Base-by-base conservation (phyloP, 305 asterid genomes). In the Fraxinus paxiana region DNA sequence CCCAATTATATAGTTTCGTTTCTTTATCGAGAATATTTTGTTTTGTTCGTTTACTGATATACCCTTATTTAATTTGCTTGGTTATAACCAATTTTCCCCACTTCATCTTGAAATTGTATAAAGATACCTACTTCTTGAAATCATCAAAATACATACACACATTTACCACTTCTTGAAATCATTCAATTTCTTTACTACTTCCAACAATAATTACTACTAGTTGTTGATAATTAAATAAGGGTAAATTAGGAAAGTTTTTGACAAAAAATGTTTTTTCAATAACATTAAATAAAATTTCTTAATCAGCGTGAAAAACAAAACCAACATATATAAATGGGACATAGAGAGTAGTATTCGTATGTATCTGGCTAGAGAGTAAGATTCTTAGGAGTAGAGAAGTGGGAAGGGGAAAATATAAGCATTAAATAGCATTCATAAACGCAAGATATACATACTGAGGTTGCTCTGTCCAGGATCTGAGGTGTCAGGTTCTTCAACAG, bases 391-490 rank as follows among this genome's bases (percentile, higher is more conserved):
- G 46, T 72, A 75, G 70, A 70, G 59, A 79, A 73, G 41, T 7
- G 46, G 65, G 73, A 82, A 67, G 56, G 78, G 43, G 82, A 26
- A 33, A 80, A 74, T 22, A 65, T 67, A 80, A 78, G 59, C 38
- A 79, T 34, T 22, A 31, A 46, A 73, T 18, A 67, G 73, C 8
- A 22, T 59, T 71, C 71, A 48, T 75, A 70, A 82, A 84, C 15
- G 65, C 38, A 77, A 83, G 80, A 84, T 80, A 79, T 69, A 85
- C 92, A 80, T 89, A 90, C 97, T 96, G 48, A 79, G 78, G 61
- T 84, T 84, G 81, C 75, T 81, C 71, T 83, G 81, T 76, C 75
- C 88, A 83, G 84, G 84, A 83, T 83, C 86, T 26, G 87, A 77
- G 83, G 69, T 26, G 38, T 73, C 87, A 54, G 84, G 73, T 83